A percentile compares a stretch with the other conserved stretches of the same genome.
Conservation (phyloP, 352 stramenopile genomes). For the Phytophthora ohioensis region DNA sequence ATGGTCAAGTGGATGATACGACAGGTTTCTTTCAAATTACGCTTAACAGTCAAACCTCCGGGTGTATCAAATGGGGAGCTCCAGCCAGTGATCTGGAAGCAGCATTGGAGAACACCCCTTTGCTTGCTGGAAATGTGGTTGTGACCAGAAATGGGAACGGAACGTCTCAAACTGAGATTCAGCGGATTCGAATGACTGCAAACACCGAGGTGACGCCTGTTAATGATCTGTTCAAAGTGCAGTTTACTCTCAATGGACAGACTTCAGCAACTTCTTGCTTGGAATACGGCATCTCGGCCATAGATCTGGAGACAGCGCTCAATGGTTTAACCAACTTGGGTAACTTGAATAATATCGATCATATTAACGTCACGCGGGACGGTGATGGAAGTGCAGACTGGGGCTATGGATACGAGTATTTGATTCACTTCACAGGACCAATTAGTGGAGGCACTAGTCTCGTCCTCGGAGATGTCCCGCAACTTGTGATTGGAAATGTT, state of each 20-base stretch:
- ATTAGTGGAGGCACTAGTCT: slow-evolving; percentile 63
- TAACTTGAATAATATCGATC: slow-evolving; percentile 31
- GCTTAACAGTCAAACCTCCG: slow-evolving; percentile 32
- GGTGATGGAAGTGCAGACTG: slow-evolving; percentile 70
- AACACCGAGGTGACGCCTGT: slow-evolving; percentile 65
- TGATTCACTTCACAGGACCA: slow-evolving; percentile 69
- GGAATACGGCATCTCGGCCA: slow-evolving; percentile 72
- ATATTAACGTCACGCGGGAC: slow-evolving; percentile 73
- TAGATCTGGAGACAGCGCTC: slow-evolving; percentile 63
- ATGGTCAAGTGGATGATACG: slow-evolving; percentile 65
- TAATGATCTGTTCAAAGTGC: slow-evolving; percentile 64
- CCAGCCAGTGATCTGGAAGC: slow-evolving; percentile 54
- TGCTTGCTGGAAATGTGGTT: slow-evolving; percentile 59
- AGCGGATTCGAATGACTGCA: slow-evolving; percentile 74
- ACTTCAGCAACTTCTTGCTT: slow-evolving; percentile 71
- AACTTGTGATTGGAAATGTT: slow-evolving; percentile 63
- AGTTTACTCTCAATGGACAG: slow-evolving; percentile 64
- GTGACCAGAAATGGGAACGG: slow-evolving; percentile 70
- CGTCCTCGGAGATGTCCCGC: slow-evolving; percentile 65
- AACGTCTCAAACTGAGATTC: slow-evolving; percentile 69
- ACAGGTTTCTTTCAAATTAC: slow-evolving; percentile 67
- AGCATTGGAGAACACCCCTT: slow-evolving; percentile 44
- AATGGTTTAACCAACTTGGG: slow-evolving; percentile 67
- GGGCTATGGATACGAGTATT: slow-evolving; percentile 86
- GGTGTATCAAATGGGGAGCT: slow-evolving; percentile 71